phyloP scores from a whole-genome alignment of 495 filamentous ascomycete genomes.

The Xylaria sp. region DNA sequence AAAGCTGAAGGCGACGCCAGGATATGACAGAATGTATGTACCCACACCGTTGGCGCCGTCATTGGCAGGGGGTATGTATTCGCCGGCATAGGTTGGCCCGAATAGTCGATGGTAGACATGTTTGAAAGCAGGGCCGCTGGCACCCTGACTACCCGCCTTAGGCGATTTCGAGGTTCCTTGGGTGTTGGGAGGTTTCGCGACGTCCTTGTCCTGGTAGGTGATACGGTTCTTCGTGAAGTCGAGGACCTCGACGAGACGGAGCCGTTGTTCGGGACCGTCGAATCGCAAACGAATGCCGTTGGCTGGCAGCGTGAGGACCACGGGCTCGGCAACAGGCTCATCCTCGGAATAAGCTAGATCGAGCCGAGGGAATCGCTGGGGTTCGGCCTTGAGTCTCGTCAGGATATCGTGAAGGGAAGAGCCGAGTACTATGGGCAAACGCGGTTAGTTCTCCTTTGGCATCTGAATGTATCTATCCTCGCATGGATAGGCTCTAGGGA shows the following conservation, averaged over 20 bases:
- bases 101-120: slow-evolving; percentile 92
- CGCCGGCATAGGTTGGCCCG: slow-evolving; percentile 89
- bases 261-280: slow-evolving; percentile 89
- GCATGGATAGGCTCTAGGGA: background rate
- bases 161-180: slow-evolving; percentile 47
- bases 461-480: background rate
- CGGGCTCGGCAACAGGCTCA: slow-evolving; percentile 73
- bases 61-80: slow-evolving; percentile 68
- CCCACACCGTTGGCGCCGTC: slow-evolving; percentile 50
- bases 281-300: slow-evolving; percentile 92
- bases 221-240: slow-evolving; percentile 89
- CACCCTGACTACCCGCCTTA: slow-evolving; percentile 41
- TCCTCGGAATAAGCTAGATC: slow-evolving; percentile 76
- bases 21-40: slow-evolving; percentile 88
- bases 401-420: slow-evolving; percentile 89
- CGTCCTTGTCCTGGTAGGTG: slow-evolving; percentile 83
- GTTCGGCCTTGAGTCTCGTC: slow-evolving; percentile 82
- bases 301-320: slow-evolving; percentile 74
- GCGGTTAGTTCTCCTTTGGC: slow-evolving; percentile 17
- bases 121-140: slow-evolving; percentile 79
- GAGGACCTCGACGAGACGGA: slow-evolving; percentile 87
- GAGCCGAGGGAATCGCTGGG: slow-evolving; percentile 79
- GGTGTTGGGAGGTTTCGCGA: slow-evolving; percentile 68
- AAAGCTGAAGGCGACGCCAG: slow-evolving; percentile 91
- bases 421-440: slow-evolving; percentile 69